Base-by-base conservation (phyloP, 73 alveolate genomes). In the Paramecium octaurelia region DNA sequence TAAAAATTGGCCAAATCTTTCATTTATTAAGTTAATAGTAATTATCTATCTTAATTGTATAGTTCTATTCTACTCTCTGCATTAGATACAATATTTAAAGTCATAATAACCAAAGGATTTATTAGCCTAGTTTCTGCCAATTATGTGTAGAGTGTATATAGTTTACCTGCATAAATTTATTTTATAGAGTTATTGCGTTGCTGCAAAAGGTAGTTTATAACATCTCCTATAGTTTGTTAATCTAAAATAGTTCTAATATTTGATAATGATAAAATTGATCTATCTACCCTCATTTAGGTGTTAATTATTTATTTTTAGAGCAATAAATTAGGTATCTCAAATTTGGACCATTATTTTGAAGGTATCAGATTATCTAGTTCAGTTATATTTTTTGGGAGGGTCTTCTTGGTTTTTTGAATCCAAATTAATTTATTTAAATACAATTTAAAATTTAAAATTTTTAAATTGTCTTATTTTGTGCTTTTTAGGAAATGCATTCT, bases 81-180 rank as follows among this genome's bases (percentile, higher is more conserved):
- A 16, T n/a, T 73, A 2, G 87, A 73, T 12, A 35, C 16, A 12
- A 36, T 35, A 73, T 36, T 73, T 21, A 73, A 73, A 14, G 42
- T 40, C 59, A 73, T 40, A 16, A 73, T 38, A 14, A 73, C 59
- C 6, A 73, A 29, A 16, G 57, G 57, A 35, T 35, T 73, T 3
- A 73, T 73, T 1, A 35, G 21, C 40, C 34, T 29, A 3, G 35
- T 40, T 18, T 36, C 59, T 4, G 57, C 57, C 4, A 1, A 20
- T 38, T 35, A 34, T 6, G 87, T 16, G n/a, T 36, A 36, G 20
- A 73, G 87, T 12, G 18, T 40, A 73, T 35, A 73, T 4, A 73
- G 6, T 73, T 73, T 29, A 36, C 87, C 87, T 12, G 27, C 87
- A 73, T 36, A 73, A n/a, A 73, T n/a, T 73, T 73, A 73, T 38